These are phyloP conservation scores for Metschnikowia aberdeeniae DNA, from an alignment of 805 yeast species.

Conservation along the genomic window DNA sequence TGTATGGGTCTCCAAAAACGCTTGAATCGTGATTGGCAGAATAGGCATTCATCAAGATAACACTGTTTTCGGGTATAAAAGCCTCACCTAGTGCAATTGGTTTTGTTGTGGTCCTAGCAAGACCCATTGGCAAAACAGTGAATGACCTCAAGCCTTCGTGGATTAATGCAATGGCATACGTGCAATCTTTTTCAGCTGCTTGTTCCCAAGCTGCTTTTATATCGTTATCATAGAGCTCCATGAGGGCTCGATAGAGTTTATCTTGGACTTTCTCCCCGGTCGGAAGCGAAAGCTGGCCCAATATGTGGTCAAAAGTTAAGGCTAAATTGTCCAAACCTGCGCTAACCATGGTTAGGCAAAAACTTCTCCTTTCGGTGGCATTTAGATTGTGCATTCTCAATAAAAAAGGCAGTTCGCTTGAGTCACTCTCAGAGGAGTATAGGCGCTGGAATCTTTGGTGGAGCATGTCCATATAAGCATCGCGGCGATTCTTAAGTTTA, in stretches of 20 bases:
- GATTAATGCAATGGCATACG: conserved; percentile 53
- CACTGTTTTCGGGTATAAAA: conserved; percentile 53
- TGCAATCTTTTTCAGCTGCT: conserved; percentile 34
- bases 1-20: conserved; percentile 40
- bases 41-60: conserved; percentile 61
- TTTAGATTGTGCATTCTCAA: conserved; percentile 17
- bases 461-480: conserved; percentile 44
- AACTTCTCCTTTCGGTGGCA: conserved; percentile 51
- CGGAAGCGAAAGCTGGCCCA: conserved; percentile 55
- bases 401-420: not conserved
- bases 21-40: conserved; percentile 63
- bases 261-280: conserved; percentile 39
- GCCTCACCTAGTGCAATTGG: conserved; percentile 38
- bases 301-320: conserved; percentile 53
- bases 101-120: conserved; percentile 60
- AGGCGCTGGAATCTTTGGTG: not conserved
- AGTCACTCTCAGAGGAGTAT: not conserved
- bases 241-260: conserved; percentile 31
- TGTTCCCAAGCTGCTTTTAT: conserved; percentile 22
- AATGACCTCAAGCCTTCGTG: conserved; percentile 60
- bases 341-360: conserved; percentile 71
- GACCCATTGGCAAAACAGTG: conserved; percentile 62
- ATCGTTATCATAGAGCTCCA: conserved; percentile 1
- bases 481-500: conserved; percentile 38
- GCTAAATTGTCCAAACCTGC: conserved; percentile 78